phyloP scores from a whole-genome alignment of 1,139 yeast species.

The Zygosaccharomyces sapae region DNA sequence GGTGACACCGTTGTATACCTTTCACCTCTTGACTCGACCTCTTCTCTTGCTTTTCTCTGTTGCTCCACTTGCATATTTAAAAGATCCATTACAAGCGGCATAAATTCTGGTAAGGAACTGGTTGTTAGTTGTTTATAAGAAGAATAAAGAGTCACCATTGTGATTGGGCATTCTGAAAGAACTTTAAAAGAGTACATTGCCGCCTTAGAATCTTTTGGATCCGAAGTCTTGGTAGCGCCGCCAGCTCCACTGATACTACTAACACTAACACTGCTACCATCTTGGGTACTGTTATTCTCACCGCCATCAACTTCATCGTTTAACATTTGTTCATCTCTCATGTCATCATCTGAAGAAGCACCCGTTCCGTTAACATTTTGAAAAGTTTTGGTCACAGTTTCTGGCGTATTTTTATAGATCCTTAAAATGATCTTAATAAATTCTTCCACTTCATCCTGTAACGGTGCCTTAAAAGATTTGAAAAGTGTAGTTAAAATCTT shows the following conservation, averaged over 20 bases:
- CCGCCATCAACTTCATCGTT: slow-evolving; percentile 9
- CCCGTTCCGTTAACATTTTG: slow-evolving; percentile 28
- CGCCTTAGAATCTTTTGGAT: slow-evolving; percentile 37
- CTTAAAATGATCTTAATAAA: slow-evolving; percentile 73
- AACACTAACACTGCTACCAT: slow-evolving; percentile 1
- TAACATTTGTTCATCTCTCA: slow-evolving; percentile 12
- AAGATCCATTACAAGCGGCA: slow-evolving; percentile 77
- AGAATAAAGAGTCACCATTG: slow-evolving; percentile 87
- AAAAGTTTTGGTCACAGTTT: slow-evolving; percentile 65
- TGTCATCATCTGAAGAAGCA: slow-evolving; percentile 15
- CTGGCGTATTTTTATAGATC: slow-evolving; percentile 76
- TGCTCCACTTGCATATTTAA: slow-evolving; percentile 72
- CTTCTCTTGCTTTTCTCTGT: slow-evolving; percentile 64
- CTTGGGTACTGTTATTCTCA: slow-evolving; percentile 3
- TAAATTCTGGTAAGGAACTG: slow-evolving; percentile 66
- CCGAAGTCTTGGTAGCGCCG: neutral
- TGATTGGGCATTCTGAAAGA: slow-evolving; percentile 93
- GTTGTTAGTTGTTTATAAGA: slow-evolving; percentile 76
- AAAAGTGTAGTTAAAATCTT: slow-evolving; percentile 85
- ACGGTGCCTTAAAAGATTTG: slow-evolving; percentile 69
- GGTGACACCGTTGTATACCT: slow-evolving; percentile 55
- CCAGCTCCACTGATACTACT: neutral
- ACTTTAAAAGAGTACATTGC: slow-evolving; percentile 85
- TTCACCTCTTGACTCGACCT: slow-evolving; percentile 53
- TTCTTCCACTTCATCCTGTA: slow-evolving; percentile 70